Base-by-base conservation (phyloP, 345 rosid species). In the Kernera saxatilis region DNA sequence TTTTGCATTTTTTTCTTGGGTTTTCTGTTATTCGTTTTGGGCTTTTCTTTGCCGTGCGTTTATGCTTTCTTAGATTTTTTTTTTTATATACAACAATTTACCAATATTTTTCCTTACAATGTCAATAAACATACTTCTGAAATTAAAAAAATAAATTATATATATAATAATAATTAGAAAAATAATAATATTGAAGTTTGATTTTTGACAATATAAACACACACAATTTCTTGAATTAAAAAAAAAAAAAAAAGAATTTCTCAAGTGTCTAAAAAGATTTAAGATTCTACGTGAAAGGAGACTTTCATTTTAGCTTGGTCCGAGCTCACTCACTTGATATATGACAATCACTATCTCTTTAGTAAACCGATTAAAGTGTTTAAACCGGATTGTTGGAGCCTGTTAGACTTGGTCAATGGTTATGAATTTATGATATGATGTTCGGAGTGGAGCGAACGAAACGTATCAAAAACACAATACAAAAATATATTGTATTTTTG, bases 11-110 rank as follows among this genome's bases (percentile, higher is more conserved):
- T 18, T 36, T 23, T 15, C 8, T 27, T 40, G 21, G 17, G 25
- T 15, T 7, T 52, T 55, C 25, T 33, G 25, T 14, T 49, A n/a
- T 2, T 30, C 29, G 14, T 71, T 27, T 71, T 37, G 15, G 19
- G n/a, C 26, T 50, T 49, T 70, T 58, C 21, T 8, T 70, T 70
- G 66, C 22, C 66, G 67, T 58, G 26, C n/a, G 23, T 57, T 69
- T 37, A 17, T 22, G 5, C 33, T 44, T 44, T 32, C 54, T 14
- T 40, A 4, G 1, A 5, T 0, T 13, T 18, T 30, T 8, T 19
- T 1, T 11, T 13, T 9, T 6, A 4, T 7, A 35, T 35, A 55
- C 12, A 37, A 21, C 32, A 54, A 55, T 41, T 13, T 32, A 36
- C 46, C 17, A 63, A 46, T 17, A 30, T 18, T 49, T 49, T 22